A percentile compares a stretch with the other conserved stretches of the same genome.
Conservation (phyloP, 2,329 filamentous ascomycete genomes). For the Rhynchosporium secalis region DNA sequence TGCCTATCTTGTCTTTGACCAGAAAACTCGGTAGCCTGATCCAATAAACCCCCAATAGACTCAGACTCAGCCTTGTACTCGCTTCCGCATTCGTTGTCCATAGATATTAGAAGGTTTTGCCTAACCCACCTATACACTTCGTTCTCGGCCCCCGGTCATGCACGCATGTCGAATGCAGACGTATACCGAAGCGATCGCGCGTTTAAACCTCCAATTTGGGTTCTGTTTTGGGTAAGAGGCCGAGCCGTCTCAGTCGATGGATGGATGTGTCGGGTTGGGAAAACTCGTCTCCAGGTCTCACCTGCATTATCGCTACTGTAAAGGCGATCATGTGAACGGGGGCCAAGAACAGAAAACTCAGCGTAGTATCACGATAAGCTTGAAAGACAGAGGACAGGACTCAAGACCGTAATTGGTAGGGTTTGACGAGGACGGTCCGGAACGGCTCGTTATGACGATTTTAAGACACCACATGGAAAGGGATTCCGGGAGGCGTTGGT, state of each 20-base stretch:
- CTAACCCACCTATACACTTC: not conserved
- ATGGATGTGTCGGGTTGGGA: not conserved
- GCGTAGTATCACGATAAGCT: not conserved
- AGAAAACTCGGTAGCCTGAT: not conserved
- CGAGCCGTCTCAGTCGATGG: not conserved
- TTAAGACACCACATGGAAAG: not conserved
- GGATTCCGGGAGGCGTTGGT: not conserved
- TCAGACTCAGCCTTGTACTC: not conserved
- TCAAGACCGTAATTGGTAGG: not conserved
- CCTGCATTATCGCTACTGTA: not conserved
- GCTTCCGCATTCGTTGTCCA: conserved; percentile 2
- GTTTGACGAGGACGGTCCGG: not conserved
- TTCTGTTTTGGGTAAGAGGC: not conserved
- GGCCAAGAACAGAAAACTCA: not conserved
- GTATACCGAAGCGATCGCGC: not conserved
- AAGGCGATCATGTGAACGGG: not conserved
- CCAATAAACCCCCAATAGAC: not conserved
- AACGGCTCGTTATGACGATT: not conserved
- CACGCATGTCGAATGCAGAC: not conserved
- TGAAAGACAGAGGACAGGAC: not conserved
- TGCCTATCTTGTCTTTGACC: too few relatives aligned
- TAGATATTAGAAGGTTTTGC: not conserved
- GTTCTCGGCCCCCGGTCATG: not conserved
- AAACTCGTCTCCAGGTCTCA: not conserved
- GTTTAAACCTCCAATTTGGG: not conserved